Conservation (phyloP, 352 stramenopile genomes). For the Vaucheria bursata region DNA sequence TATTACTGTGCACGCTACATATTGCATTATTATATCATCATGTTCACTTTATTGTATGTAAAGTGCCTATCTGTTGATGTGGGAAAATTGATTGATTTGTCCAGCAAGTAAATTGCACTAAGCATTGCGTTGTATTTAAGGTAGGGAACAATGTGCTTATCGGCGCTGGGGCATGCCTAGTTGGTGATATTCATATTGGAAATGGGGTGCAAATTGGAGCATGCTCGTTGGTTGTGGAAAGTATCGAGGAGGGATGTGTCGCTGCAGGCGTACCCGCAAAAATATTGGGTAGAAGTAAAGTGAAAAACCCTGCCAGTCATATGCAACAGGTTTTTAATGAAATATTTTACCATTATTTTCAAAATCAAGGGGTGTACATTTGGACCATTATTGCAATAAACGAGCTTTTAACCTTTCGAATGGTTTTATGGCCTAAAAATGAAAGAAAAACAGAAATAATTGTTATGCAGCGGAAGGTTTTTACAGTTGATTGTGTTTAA, state of each 20-base stretch:
- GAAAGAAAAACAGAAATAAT: too few relatives aligned
- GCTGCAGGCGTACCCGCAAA: slow-evolving; percentile 43
- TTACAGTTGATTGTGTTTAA: too few relatives aligned
- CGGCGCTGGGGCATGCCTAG: slow-evolving; percentile 56
- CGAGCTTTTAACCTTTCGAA: too few relatives aligned
- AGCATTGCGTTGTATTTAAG: too few relatives aligned
- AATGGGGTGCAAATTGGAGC: slow-evolving; percentile 40
- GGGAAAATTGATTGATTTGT: too few relatives aligned
- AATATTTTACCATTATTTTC: too few relatives aligned
- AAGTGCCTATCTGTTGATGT: not conserved
- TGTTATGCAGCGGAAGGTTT: too few relatives aligned
- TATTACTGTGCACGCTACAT: not conserved
- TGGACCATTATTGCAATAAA: too few relatives aligned
- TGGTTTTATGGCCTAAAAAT: too few relatives aligned
- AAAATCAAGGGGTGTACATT: too few relatives aligned
- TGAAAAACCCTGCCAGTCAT: slow-evolving; percentile 13
- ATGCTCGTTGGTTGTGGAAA: slow-evolving; percentile 34
- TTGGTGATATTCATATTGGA: slow-evolving; percentile 55
- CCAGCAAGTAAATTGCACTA: not conserved
- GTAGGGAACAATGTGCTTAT: slow-evolving; percentile 56
- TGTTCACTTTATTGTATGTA: not conserved
- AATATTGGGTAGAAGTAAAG: slow-evolving; percentile 27
- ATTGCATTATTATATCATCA: not conserved
- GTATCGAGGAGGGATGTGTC: slow-evolving; percentile 25
- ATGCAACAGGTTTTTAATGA: slow-evolving; percentile 43